Base-by-base conservation (phyloP, 2,329 filamentous ascomycete species). In the Neonectria faginata region DNA sequence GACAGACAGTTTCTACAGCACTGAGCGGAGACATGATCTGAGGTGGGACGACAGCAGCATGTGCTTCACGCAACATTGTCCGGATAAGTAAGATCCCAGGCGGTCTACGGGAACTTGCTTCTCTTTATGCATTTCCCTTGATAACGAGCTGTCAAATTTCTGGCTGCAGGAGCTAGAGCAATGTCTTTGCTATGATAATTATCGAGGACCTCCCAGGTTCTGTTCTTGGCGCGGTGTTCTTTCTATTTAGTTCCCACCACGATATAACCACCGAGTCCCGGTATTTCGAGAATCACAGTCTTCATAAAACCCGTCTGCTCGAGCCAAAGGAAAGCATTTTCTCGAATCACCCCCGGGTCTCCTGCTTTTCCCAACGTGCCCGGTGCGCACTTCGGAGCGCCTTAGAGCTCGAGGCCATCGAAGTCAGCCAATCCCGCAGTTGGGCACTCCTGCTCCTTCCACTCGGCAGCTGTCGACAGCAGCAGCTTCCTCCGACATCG, bases 11-110 rank as follows among this genome's bases (percentile, higher is more conserved):
- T 41, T 10, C 60, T 22, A n/a, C 53, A 41, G 39, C 54, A 50
- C 47, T 62, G 44, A 31, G 33, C 36, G 5, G 45, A 50, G 53
- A 60, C 52, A 55, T 47, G 22, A 64, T 57, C 63, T 62, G 48
- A 53, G 48, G 66, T 73, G 53, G 55, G 70, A 73, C 70, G 48
- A 50, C 57, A 64, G 55, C 33, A 52, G 53, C 22, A 39, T 72
- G 67, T 68, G 42, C 14, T 62, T 60, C 20, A 39, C 25, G 39
- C 16, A 42, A 59, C 50, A 51, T 39, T 42, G n/a, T 62, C 18
- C 25, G 51, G 27, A 59, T 54, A 44, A 42, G 61, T 60, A 18
- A 60, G 45, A 50, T 44, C 41, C 25, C 18, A 11, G 55, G 29
- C 48, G 45, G n/a, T 51, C 48, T 12, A 33, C 48, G 16, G 31